Conservation (phyloP, 371 early-diverging fungal genomes). For the Mortierella sp. region DNA sequence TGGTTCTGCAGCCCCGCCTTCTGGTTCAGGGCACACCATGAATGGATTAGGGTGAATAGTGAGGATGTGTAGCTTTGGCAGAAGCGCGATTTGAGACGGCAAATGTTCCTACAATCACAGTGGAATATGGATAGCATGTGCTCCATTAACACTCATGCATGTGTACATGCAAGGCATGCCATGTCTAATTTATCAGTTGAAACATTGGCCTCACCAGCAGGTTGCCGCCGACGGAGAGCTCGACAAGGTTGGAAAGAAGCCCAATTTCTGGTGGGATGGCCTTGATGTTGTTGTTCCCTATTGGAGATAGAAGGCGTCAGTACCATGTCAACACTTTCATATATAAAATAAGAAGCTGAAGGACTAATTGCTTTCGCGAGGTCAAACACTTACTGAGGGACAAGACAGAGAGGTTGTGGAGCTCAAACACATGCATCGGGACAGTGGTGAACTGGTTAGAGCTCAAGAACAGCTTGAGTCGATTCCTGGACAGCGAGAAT, state of each 20-base stretch:
- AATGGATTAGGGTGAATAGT: slow-evolving; percentile 54
- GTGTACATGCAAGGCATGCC: neutral
- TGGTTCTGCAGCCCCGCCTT: neutral
- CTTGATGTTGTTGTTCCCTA: slow-evolving; percentile 66
- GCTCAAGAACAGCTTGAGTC: slow-evolving; percentile 66
- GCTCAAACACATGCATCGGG: slow-evolving; percentile 60
- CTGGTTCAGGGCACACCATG: slow-evolving; percentile 16
- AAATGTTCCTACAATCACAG: slow-evolving; percentile 27
- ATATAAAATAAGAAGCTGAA: neutral
- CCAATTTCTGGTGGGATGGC: slow-evolving; percentile 69
- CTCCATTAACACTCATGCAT: neutral
- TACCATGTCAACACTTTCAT: neutral
- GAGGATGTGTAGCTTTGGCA: slow-evolving; percentile 50
- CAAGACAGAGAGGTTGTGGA: slow-evolving; percentile 68
- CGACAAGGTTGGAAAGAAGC: slow-evolving; percentile 67
- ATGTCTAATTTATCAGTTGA: neutral
- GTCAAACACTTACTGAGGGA: slow-evolving; percentile 63
- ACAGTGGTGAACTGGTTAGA: slow-evolving; percentile 60
- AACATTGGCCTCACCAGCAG: slow-evolving; percentile 55
- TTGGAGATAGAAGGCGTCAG: neutral
- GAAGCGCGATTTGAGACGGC: slow-evolving; percentile 36
- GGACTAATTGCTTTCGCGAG: neutral
- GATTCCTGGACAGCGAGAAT: slow-evolving; percentile 59
- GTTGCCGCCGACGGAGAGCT: slow-evolving; percentile 72
- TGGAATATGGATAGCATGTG: neutral